Evolutionary conservation across 1,284 basidiomycete genomes (phyloP).

Genomic region (Boletus sp.): DNA sequence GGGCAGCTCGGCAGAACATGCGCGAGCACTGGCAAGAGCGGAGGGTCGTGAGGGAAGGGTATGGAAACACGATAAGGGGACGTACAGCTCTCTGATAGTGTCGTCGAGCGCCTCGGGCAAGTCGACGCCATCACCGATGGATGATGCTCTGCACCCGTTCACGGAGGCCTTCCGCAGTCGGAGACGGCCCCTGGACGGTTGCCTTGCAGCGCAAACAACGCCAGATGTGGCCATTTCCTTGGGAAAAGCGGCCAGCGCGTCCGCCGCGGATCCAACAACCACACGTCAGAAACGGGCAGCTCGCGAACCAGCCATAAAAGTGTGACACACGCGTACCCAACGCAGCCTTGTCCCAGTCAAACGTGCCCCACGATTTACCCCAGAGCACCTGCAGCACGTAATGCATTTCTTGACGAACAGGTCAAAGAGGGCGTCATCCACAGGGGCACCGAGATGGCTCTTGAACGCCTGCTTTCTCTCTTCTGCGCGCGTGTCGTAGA

Average conservation of each 20-base stretch:
- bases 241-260: slow-evolving; percentile 38
- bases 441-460: slow-evolving; percentile 38
- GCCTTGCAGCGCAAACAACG: slow-evolving; percentile 45
- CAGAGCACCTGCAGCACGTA: slow-evolving; percentile 75
- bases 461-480: slow-evolving; percentile 63
- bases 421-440: slow-evolving; percentile 61
- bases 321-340: slow-evolving; percentile 49
- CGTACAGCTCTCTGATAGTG: slow-evolving; percentile 79
- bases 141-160: slow-evolving; percentile 33
- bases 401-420: slow-evolving; percentile 89
- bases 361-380: slow-evolving; percentile 62
- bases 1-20: slow-evolving; percentile 84
- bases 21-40: slow-evolving; percentile 53
- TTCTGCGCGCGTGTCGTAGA: slow-evolving; percentile 72
- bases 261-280: slow-evolving; percentile 28
- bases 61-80: background rate
- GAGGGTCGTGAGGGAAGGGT: slow-evolving; percentile 2
- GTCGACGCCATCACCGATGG: slow-evolving; percentile 37
- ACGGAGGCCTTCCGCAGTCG: slow-evolving; percentile 36
- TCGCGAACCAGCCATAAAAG: background rate
- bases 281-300: background rate
- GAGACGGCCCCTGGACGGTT: slow-evolving; percentile 20
- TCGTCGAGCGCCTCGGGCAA: slow-evolving; percentile 61
- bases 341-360: slow-evolving; percentile 50
- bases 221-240: slow-evolving; percentile 62